These are phyloP conservation scores for Stramenopiles sp. DNA, from an alignment of 352 stramenopile genomes.

Conservation along the genomic window DNA sequence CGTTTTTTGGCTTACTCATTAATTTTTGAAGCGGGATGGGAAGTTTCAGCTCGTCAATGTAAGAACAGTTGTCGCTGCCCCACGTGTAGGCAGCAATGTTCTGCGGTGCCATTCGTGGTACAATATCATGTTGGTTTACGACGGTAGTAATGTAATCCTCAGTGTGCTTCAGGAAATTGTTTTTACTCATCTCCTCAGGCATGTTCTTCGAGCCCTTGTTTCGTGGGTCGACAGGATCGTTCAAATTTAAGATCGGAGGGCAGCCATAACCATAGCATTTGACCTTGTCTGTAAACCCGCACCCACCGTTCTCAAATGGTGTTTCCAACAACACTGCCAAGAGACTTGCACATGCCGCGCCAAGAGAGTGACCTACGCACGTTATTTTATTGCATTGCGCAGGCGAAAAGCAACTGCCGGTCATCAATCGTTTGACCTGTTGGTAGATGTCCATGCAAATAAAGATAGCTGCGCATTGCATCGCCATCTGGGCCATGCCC, in stretches of 20 bases:
- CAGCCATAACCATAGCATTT: neutral
- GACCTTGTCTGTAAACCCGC: neutral
- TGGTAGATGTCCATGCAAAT: conserved; percentile 1
- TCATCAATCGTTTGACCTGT: neutral
- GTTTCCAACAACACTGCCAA: conserved; percentile 6
- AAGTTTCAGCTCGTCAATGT: neutral
- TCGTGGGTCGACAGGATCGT: neutral
- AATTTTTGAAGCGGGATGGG: too few relatives aligned
- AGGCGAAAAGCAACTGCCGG: too few relatives aligned
- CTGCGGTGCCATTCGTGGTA: conserved; percentile 1
- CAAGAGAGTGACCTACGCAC: conserved; percentile 7
- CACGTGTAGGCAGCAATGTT: conserved; percentile 2
- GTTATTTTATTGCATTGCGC: neutral
- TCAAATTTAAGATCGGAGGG: neutral
- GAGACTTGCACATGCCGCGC: neutral
- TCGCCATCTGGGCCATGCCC: neutral
- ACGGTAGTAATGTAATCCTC: neutral
- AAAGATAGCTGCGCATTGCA: conserved; percentile 2
- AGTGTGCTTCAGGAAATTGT: neutral
- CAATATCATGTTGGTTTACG: conserved; percentile 11
- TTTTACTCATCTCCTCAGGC: too few relatives aligned
- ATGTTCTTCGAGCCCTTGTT: too few relatives aligned
- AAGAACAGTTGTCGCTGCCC: neutral
- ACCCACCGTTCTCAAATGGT: neutral
- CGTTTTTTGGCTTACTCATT: neutral